Evolutionary conservation across 2,329 filamentous ascomycete genomes (phyloP).

Genomic region (Lomentospora prolificans): DNA sequence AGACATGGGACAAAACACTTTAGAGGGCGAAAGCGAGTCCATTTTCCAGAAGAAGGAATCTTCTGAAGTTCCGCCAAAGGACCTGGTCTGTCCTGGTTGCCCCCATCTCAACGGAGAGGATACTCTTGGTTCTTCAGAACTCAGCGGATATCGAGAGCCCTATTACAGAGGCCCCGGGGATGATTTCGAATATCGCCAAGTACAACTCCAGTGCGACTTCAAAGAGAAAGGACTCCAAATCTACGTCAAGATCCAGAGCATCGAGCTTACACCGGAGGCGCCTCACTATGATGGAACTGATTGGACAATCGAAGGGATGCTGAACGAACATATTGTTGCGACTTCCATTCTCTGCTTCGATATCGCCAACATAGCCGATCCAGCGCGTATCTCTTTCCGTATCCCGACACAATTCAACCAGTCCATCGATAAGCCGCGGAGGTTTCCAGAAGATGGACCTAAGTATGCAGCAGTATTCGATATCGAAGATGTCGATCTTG

Average conservation of each 20-base stretch:
- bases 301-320: slow-evolving; percentile 3
- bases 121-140: no score
- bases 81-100: not conserved
- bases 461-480: not conserved
- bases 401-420: not conserved
- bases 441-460: not conserved
- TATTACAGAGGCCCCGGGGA: not conserved
- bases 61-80: no score
- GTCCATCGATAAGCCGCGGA: not conserved
- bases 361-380: slow-evolving; percentile 3
- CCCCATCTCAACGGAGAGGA: not conserved
- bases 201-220: slow-evolving; percentile 6
- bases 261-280: slow-evolving; percentile 4
- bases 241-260: slow-evolving; percentile 8
- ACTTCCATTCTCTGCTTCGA: slow-evolving; percentile 5
- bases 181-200: slow-evolving; percentile 2
- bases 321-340: slow-evolving; percentile 7
- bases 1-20: no score
- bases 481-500: not conserved
- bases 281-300: not conserved
- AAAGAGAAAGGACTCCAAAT: not conserved
- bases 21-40: no score
- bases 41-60: no score
- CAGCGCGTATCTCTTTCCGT: not conserved
- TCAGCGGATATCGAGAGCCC: no score